These are phyloP conservation scores for Parachaetomium inaequale DNA, from an alignment of 495 filamentous ascomycete genomes.

Conservation along the genomic window DNA sequence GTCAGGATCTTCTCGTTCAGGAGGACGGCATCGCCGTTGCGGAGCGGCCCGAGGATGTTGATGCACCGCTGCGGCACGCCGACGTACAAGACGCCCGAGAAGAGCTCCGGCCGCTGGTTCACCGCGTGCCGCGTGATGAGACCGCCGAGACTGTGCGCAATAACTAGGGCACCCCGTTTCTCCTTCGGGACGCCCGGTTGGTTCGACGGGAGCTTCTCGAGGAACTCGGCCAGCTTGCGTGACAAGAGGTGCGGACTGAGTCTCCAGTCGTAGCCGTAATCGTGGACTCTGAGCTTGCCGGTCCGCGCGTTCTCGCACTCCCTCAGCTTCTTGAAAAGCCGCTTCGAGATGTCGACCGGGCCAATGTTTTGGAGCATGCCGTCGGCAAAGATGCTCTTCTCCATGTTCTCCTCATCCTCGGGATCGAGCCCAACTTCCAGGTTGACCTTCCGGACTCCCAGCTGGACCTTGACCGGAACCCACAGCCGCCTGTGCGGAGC, in stretches of 20 bases:
- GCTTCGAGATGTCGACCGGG: constrained; percentile 82
- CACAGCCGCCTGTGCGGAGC: constrained; percentile 79
- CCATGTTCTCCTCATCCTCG: constrained; percentile 84
- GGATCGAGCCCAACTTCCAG: constrained; percentile 79
- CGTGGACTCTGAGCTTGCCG: constrained; percentile 72
- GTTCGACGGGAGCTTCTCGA: constrained; percentile 76
- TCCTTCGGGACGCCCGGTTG: constrained; percentile 43
- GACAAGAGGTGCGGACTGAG: constrained; percentile 78
- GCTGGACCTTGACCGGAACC: constrained; percentile 90
- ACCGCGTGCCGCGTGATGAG: constrained; percentile 87
- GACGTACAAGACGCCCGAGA: constrained; percentile 81
- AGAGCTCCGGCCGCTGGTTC: constrained; percentile 82
- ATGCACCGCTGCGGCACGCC: constrained; percentile 82
- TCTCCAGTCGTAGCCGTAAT: constrained; percentile 97
- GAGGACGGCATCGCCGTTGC: constrained; percentile 87
- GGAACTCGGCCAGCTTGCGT: constrained; percentile 61
- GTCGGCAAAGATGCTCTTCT: constrained; percentile 71
- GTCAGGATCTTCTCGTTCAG: constrained; percentile 88
- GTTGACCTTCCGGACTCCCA: constrained; percentile 90
- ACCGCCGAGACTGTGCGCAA: constrained; percentile 87
- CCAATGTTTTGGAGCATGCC: constrained; percentile 90
- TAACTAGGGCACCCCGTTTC: constrained; percentile 69
- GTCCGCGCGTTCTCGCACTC: constrained; percentile 66
- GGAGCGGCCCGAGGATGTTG: constrained; percentile 84
- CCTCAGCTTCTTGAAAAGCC: constrained; percentile 73